Evolutionary conservation across 345 rosid species (phyloP), one percentile per base, ranked within the genome.

Genomic region (Corchorus olitorius): DNA sequence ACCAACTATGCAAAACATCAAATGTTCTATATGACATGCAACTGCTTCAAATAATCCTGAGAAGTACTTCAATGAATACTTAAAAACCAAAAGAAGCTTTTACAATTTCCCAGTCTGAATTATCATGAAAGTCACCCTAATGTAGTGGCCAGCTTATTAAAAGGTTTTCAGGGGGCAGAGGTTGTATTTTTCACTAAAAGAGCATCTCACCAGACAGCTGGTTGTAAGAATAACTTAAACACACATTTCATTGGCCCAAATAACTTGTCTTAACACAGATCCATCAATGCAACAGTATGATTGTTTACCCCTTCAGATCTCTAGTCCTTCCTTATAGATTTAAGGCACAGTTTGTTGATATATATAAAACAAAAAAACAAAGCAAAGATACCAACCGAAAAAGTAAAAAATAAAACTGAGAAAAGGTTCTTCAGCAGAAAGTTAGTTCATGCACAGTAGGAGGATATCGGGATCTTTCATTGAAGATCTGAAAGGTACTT

Each of bases 401-500:
- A 66, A 12, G 54, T 27, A 27, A 15, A 66, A 45, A 45, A 11
- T 16, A 6, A 45, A 27, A 27, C n/a, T n/a, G n/a, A n/a, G n/a
- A n/a, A n/a, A 27, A 27, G 27, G 27, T 27, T 27, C 27, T 27
- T 27, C 27, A 27, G 27, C 27, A 27, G 27, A 27, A 27, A 27
- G 27, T 27, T 27, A 27, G 27, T 27, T 27, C 27, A 27, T 27
- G 27, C 27, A 27, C 27, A 27, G 27, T 27, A 27, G 27, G 27
- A 27, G 27, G 27, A 27, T 27, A 0, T 27, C 1, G 27, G 27
- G 27, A 27, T 27, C 27, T 27, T 27, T 27, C 27, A 27, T 27
- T 27, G 56, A 68, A 68, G 58, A 68, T 68, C 20, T 27, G 17
- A 68, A 49, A 15, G 72, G 56, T 68, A 49, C 20, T 68, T 48